These are phyloP conservation scores for Caryocar brasiliense DNA, from an alignment of 441 rosid genomes.

Conservation along the genomic window DNA sequence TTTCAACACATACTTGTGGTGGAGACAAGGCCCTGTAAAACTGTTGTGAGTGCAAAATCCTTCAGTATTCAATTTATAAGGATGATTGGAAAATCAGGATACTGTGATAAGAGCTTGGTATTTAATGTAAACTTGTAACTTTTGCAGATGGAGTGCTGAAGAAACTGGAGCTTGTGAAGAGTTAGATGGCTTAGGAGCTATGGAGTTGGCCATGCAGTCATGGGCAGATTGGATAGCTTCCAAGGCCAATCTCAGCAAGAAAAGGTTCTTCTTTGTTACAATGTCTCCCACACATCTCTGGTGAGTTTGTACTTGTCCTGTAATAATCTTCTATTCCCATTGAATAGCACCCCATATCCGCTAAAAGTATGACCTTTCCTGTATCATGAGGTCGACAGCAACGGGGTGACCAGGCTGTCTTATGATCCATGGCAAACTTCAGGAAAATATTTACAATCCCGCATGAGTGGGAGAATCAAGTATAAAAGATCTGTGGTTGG, in stretches of 20 bases:
- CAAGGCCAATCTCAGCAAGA: conserved; percentile 35
- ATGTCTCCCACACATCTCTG: conserved; percentile 91
- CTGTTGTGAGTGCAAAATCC: conserved; percentile 39
- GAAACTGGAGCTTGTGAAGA: conserved; percentile 64
- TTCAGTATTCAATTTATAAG: conserved; percentile 2
- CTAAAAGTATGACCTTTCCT: neutral
- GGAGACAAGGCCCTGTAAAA: conserved; percentile 95
- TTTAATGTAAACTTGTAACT: neutral
- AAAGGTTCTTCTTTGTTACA: conserved; percentile 66
- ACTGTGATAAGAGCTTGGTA: neutral
- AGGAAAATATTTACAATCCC: too few species aligned
- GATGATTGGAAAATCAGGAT: neutral
- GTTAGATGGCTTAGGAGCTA: conserved; percentile 58
- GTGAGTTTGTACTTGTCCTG: conserved; percentile 23
- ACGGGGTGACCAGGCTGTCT: too few species aligned
- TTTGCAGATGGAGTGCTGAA: conserved; percentile 76
- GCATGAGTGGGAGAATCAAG: too few species aligned
- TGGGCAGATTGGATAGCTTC: conserved; percentile 88
- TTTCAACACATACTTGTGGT: conserved; percentile 92
- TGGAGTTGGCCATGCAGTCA: conserved; percentile 82
- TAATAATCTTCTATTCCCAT: neutral
- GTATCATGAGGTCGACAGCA: too few species aligned
- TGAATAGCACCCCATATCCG: neutral
- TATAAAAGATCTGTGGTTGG: too few species aligned
- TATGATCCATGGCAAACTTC: too few species aligned